Evolutionary conservation across 208 protist species (phyloP), one percentile per base, ranked within the genome.

Genomic region (Leishmania turanica): DNA sequence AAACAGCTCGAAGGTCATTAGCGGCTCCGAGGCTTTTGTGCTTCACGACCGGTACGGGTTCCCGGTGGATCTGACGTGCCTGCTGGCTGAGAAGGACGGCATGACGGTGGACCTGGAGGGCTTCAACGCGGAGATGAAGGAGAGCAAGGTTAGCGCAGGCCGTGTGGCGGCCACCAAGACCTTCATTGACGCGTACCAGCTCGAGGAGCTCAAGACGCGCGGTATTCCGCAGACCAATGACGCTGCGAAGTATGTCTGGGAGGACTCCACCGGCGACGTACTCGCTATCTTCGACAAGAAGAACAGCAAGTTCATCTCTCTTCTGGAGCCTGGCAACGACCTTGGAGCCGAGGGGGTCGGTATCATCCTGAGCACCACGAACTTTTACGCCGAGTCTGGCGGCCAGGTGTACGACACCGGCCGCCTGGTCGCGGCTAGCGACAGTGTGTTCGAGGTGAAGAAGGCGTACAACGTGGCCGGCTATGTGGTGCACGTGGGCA

Each of bases 41-140:
- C 92, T 99, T 27, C 98, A 99, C 82, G 98, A 99, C 85, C 96
- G 98, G 79, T 99, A 99, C 90, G 99, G 99, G 81, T 99, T 99
- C 89, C 99, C 99, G 15, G 89, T 99, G 45, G 99, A 99, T 85
- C 94, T 99, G 27, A 99, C 99, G 27, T 91, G 92, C 42, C 87
- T 99, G 60, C 99, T 99, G 87, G 99, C 99, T 6, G 94, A 99
- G 78, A 99, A 99, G 93, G 90, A 84, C 31, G 88, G 87, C 70
- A 93, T 98, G 88, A 86, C 69, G 58, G 97, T 99, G 21, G 95
- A 99, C 74, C 77, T 97, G 69, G 89, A 96, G 42, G 92, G 81
- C 60, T 98, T 98, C 82, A 85, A 98, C 64, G 83, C 87, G 34
- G 89, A 93, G 72, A 97, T 96, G 92, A 96, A 96, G 86, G 83